phyloP scores from a whole-genome alignment of 1,284 basidiomycete genomes.

The Peniophora sp. region DNA sequence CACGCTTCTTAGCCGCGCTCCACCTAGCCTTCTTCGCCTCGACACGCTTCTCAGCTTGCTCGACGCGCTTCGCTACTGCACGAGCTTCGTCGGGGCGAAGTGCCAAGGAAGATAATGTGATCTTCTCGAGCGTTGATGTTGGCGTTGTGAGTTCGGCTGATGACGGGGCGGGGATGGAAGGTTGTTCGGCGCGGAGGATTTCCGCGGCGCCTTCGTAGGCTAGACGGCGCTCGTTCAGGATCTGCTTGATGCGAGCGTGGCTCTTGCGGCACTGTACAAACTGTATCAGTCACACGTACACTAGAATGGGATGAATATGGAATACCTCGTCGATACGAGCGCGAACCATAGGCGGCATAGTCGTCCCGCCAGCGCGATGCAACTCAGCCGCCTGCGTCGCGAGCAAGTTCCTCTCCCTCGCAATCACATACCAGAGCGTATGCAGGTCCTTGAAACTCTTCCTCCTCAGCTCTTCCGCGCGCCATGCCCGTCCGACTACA shows the following conservation, averaged over 20 bases:
- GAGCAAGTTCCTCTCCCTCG: conserved; percentile 83
- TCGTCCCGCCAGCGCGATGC: conserved; percentile 36
- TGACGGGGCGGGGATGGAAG: too few relatives aligned
- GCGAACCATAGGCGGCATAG: background rate
- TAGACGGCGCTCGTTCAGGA: conserved; percentile 86
- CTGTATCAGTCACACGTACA: background rate
- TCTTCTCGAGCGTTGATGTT: too few relatives aligned
- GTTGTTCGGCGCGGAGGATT: conserved; percentile 20
- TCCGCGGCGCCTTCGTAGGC: conserved; percentile 66
- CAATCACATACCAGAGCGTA: conserved; percentile 84
- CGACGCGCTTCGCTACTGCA: background rate
- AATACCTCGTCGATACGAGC: background rate
- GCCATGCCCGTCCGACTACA: conserved; percentile 74
- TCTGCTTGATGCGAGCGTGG: conserved; percentile 95
- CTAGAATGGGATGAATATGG: background rate
- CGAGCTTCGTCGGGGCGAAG: too few relatives aligned
- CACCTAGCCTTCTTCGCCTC: conserved; percentile 6
- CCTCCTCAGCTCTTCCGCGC: conserved; percentile 72
- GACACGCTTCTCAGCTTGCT: background rate
- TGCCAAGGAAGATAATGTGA: too few relatives aligned
- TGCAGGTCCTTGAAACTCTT: conserved; percentile 92
- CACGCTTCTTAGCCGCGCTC: conserved; percentile 13
- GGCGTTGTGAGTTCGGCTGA: too few relatives aligned
- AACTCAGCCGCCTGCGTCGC: conserved; percentile 81
- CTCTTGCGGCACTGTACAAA: conserved; percentile 80